A percentile compares a stretch with the other conserved stretches of the same genome.
Conservation (phyloP, 129 eudicot species). For the Kitagawia praeruptora region DNA sequence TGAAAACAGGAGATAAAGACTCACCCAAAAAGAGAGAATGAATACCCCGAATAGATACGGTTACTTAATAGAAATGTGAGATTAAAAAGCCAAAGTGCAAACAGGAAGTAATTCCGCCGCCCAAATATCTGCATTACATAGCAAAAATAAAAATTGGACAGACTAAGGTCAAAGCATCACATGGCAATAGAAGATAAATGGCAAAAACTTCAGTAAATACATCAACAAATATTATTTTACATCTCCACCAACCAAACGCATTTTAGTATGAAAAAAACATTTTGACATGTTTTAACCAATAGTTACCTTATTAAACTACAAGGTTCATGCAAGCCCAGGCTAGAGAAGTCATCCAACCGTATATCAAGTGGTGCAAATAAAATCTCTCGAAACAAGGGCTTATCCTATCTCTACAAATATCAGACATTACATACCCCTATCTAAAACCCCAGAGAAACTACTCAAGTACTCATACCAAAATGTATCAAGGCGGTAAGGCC, state of each 20-base stretch:
- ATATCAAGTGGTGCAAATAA: background rate
- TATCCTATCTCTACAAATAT: background rate
- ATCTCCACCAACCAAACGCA: background rate
- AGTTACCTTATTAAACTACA: background rate
- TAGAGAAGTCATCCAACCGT: background rate
- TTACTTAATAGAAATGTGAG: constrained; percentile 65
- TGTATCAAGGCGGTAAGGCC: background rate
- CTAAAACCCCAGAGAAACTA: background rate
- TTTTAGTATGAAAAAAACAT: background rate
- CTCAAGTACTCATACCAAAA: background rate
- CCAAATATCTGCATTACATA: constrained; percentile 56
- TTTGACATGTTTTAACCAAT: background rate
- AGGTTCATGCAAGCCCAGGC: background rate
- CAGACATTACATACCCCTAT: background rate
- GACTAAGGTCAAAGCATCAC: constrained; percentile 13
- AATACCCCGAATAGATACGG: constrained; percentile 81
- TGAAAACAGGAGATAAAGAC: constrained; percentile 14
- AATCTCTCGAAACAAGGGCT: background rate
- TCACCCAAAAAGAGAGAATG: constrained; percentile 77
- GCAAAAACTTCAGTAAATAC: background rate
- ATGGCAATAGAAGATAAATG: constrained; percentile 4
- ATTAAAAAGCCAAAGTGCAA: constrained; percentile 71
- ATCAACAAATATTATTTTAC: background rate
- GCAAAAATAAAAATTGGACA: constrained; percentile 20
- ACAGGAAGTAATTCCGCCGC: constrained; percentile 53